phyloP scores from a whole-genome alignment of 1,139 yeast species.

The Dujonia santamariae region DNA sequence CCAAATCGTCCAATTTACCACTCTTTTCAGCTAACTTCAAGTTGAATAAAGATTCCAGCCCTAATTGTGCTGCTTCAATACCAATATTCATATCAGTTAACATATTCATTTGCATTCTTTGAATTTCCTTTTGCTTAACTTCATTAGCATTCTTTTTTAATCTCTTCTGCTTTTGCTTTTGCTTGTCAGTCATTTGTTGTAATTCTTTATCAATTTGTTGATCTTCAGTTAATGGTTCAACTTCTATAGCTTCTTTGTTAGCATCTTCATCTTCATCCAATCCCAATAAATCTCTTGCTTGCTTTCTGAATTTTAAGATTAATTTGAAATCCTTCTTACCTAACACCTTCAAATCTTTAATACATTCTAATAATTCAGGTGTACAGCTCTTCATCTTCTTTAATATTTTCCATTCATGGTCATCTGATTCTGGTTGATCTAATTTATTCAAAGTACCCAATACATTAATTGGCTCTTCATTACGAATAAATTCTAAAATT shows the following conservation, averaged over 20 bases:
- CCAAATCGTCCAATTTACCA: conserved; percentile 70
- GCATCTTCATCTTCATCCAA: conserved; percentile 56
- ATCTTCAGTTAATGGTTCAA: conserved; percentile 78
- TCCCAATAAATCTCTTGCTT: conserved; percentile 77
- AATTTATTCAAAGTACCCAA: conserved; percentile 72
- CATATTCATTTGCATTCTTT: conserved; percentile 96
- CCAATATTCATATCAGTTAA: conserved; percentile 90
- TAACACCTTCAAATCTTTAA: conserved; percentile 86
- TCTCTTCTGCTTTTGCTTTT: conserved; percentile 66
- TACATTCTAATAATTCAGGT: conserved; percentile 73
- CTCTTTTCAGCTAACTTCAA: conserved; percentile 81
- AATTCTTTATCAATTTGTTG: conserved; percentile 86
- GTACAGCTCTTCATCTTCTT: conserved; percentile 74
- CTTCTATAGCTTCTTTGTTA: conserved; percentile 49
- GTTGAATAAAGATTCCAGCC: conserved; percentile 79
- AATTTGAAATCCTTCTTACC: conserved; percentile 91
- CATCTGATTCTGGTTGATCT: conserved; percentile 50
- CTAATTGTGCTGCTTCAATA: conserved; percentile 84
- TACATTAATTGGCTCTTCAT: conserved; percentile 80
- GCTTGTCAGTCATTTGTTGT: conserved; percentile 67
- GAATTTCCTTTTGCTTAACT: conserved; percentile 79
- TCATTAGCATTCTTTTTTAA: conserved; percentile 83
- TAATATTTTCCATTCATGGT: conserved; percentile 70
- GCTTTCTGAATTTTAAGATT: conserved; percentile 83
- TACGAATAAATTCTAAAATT: conserved; percentile 71